A percentile compares a stretch with the other conserved stretches of the same genome.
Conservation (phyloP, 805 yeast genomes). For the Lipomyces sp. region DNA sequence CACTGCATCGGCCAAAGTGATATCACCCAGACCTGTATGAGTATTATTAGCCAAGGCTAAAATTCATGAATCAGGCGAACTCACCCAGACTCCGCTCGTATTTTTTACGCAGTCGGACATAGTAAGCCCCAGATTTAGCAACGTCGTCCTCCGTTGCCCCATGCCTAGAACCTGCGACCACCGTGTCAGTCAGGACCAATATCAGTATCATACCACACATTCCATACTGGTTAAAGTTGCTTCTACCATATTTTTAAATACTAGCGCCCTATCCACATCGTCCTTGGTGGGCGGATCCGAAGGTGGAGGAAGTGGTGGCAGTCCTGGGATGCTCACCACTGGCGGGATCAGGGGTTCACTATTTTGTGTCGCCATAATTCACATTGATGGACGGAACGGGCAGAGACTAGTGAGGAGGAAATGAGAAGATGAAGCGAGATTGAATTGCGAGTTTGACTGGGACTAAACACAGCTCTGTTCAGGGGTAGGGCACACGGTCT, state of each 20-base stretch:
- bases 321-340: no score
- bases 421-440: no score
- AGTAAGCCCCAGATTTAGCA: neutral
- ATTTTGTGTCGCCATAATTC: no score
- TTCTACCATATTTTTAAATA: neutral
- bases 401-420: no score
- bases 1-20: neutral
- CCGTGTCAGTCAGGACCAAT: neutral
- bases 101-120: neutral
- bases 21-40: neutral
- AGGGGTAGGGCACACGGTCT: no score
- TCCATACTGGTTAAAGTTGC: neutral
- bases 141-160: neutral
- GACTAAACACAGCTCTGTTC: no score
- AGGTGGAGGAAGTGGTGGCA: neutral
- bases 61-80: neutral
- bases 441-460: no score
- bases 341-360: no score
- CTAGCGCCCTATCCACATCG: slow-evolving; percentile 4
- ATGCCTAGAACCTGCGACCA: neutral
- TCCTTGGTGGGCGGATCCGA: slow-evolving; percentile 1
- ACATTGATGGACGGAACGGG: no score
- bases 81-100: neutral
- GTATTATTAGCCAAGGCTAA: neutral
- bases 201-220: neutral